Evolutionary conservation across 1,284 basidiomycete species (phyloP).

Genomic region (Hemileia vastatrix): DNA sequence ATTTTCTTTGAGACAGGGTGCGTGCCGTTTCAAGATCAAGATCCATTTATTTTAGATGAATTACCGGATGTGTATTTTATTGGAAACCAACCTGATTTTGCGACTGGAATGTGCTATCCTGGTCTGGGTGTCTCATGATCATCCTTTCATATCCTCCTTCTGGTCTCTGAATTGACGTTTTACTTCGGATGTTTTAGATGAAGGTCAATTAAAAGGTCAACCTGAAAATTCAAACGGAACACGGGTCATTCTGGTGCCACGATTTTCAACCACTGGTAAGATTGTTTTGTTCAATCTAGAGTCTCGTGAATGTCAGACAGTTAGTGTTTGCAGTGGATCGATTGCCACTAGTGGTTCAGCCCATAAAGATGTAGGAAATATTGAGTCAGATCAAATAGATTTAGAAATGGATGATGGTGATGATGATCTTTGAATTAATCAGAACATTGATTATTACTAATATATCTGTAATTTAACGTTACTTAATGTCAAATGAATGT

Average conservation of each 20-base stretch:
- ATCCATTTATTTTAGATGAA: slow-evolving; percentile 78
- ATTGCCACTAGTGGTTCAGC: neutral
- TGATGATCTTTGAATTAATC: no score
- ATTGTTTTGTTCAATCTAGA: slow-evolving; percentile 57
- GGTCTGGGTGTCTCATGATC: neutral
- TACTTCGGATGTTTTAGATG: neutral
- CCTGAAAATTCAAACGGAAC: slow-evolving; percentile 40
- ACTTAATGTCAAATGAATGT: no score
- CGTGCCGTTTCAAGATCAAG: slow-evolving; percentile 76
- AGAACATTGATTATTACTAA: no score
- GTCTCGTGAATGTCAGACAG: slow-evolving; percentile 51
- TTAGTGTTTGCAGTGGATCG: slow-evolving; percentile 26
- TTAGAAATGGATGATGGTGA: slow-evolving; percentile 15
- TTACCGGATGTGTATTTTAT: slow-evolving; percentile 83
- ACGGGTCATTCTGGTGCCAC: slow-evolving; percentile 72
- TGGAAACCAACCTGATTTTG: slow-evolving; percentile 81
- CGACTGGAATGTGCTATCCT: slow-evolving; percentile 57
- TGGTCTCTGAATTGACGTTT: slow-evolving; percentile 12
- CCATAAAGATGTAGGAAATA: neutral
- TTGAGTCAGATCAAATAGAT: slow-evolving; percentile 3
- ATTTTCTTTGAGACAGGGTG: slow-evolving; percentile 55
- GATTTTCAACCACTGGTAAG: slow-evolving; percentile 59
- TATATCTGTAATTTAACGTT: no score
- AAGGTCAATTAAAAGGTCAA: slow-evolving; percentile 27
- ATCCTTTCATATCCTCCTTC: neutral